Percentiles rank a stretch among this genome's conserved stretches.
These are phyloP conservation scores for Paracamarosporium sp. DNA, from an alignment of 2,329 filamentous ascomycete species.

Conservation along the genomic window DNA sequence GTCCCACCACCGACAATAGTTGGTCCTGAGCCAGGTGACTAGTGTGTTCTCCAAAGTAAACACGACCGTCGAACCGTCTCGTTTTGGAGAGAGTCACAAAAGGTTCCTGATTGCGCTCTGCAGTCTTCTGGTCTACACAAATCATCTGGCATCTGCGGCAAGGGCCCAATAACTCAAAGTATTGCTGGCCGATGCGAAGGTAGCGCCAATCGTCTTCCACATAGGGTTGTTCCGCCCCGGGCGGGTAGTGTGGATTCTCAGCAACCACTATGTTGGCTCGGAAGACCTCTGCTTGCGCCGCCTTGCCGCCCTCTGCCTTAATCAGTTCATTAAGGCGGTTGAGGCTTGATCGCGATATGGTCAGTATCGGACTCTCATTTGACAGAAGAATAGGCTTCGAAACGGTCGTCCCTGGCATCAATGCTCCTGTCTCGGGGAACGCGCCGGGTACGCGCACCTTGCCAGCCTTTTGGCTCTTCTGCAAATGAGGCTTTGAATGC, in stretches of 20 bases:
- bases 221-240: conserved; percentile 67
- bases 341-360: conserved; percentile 81
- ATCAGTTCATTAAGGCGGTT: conserved; percentile 79
- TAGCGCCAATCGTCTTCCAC: conserved; percentile 79
- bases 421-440: conserved; percentile 57
- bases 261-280: conserved; percentile 86
- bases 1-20: conserved; percentile 29
- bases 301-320: conserved; percentile 64
- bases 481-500: conserved; percentile 74
- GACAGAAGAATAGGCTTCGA: conserved; percentile 75
- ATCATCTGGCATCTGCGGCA: conserved; percentile 97
- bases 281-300: conserved; percentile 77
- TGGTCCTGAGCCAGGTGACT: conserved; percentile 47
- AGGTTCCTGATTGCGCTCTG: conserved; percentile 79
- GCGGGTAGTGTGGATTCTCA: conserved; percentile 48
- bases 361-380: conserved; percentile 92
- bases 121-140: conserved; percentile 86
- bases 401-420: conserved; percentile 57
- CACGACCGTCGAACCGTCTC: conserved; percentile 79
- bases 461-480: conserved; percentile 51
- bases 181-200: conserved; percentile 69
- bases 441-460: conserved; percentile 57
- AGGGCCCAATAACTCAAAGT: conserved; percentile 77
- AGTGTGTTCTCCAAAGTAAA: conserved; percentile 86
- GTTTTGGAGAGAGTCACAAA: conserved; percentile 89